Evolutionary conservation across 805 yeast genomes (phyloP).

Genomic region (Kodamaea restingae): DNA sequence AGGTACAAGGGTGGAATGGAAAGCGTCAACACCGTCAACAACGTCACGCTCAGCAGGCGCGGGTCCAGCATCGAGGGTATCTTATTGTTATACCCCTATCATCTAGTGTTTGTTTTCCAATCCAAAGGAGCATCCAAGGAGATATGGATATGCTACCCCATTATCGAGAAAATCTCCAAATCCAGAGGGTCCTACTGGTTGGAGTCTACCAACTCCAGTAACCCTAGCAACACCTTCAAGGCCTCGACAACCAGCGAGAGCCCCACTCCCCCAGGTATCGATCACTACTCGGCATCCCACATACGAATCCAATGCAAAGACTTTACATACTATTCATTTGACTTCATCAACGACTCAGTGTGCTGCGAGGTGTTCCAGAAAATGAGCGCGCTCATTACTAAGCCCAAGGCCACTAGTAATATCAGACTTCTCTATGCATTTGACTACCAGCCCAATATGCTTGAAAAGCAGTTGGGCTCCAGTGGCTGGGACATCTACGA

Average conservation of each 20-base stretch:
- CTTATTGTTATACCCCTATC: slow-evolving; percentile 34
- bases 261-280: slow-evolving; percentile 18
- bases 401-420: slow-evolving; percentile 44
- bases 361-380: slow-evolving; percentile 73
- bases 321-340: slow-evolving; percentile 75
- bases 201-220: slow-evolving; percentile 10
- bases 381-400: slow-evolving; percentile 62
- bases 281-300: slow-evolving; percentile 44
- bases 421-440: slow-evolving; percentile 64
- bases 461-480: slow-evolving; percentile 48
- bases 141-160: slow-evolving; percentile 90
- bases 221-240: slow-evolving; percentile 10
- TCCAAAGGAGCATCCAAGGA: slow-evolving; percentile 43
- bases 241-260: slow-evolving; percentile 6
- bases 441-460: slow-evolving; percentile 67
- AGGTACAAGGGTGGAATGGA: slow-evolving; percentile 5
- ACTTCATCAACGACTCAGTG: slow-evolving; percentile 54
- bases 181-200: slow-evolving; percentile 50
- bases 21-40: slow-evolving; percentile 30
- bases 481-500: slow-evolving; percentile 75
- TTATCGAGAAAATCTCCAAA: slow-evolving; percentile 60
- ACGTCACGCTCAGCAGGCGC: slow-evolving; percentile 35
- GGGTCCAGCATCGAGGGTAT: slow-evolving; percentile 36
- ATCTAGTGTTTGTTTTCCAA: slow-evolving; percentile 36
- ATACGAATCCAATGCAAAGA: slow-evolving; percentile 78